Conservation (phyloP, 306 rosid genomes). For the Betula pendula region DNA sequence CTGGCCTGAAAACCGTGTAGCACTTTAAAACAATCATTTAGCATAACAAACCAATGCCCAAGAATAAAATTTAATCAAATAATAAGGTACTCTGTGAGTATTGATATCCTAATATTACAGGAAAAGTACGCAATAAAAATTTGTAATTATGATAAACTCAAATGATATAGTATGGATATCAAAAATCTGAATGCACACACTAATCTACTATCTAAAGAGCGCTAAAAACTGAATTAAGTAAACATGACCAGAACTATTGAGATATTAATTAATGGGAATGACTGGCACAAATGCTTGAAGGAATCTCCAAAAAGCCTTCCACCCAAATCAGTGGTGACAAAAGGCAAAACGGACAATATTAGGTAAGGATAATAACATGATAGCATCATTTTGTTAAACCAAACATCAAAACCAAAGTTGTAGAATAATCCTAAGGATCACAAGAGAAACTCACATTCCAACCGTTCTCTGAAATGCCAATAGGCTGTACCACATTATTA, state of each 20-base stretch:
- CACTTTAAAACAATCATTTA: background rate
- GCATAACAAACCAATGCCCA: background rate
- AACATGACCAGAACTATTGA: too few relatives aligned
- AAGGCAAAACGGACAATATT: too few relatives aligned
- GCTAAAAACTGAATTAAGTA: too few relatives aligned
- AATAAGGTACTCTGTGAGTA: background rate
- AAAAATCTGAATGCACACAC: background rate
- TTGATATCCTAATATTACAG: background rate
- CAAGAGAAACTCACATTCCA: background rate
- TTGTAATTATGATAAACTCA: background rate
- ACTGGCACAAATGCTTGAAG: too few relatives aligned
- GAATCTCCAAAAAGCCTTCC: too few relatives aligned
- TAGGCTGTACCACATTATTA: background rate
- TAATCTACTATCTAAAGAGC: background rate
- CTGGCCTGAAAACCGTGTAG: background rate
- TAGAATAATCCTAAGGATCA: background rate
- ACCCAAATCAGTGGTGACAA: too few relatives aligned
- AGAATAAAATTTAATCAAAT: background rate
- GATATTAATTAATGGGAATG: too few relatives aligned
- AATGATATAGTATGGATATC: background rate
- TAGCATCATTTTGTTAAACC: constrained; percentile 1
- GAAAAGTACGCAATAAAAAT: background rate
- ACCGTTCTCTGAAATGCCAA: background rate
- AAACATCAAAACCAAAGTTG: background rate
- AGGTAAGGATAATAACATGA: too few relatives aligned